Conservation (phyloP, 1,284 basidiomycete species). For the Neonothopanus nambi region DNA sequence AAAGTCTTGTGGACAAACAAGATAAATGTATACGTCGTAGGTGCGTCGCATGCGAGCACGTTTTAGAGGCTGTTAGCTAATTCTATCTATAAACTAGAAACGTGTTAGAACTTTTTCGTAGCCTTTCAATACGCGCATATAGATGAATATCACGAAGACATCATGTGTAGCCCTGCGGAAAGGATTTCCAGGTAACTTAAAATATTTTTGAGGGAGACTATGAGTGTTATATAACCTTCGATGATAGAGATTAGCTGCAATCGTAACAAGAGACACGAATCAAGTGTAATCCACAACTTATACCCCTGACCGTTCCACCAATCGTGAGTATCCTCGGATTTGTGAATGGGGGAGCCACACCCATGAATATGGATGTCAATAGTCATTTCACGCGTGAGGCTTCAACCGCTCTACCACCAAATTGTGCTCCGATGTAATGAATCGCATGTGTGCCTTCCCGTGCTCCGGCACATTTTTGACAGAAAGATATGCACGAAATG, state of each 20-base stretch:
- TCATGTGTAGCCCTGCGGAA: constrained; percentile 17
- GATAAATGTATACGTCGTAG: background rate
- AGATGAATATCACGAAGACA: constrained; percentile 22
- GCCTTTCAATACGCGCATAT: constrained; percentile 20
- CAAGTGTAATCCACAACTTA: constrained; percentile 19
- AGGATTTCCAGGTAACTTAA: constrained; percentile 18
- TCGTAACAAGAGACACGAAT: background rate
- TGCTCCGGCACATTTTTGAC: no score
- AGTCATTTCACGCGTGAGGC: no score
- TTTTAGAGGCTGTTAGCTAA: no score
- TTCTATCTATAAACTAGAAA: no score
- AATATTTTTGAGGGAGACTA: constrained; percentile 13
- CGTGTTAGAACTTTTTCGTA: constrained; percentile 11
- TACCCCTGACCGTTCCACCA: constrained; percentile 21
- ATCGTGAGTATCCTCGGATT: no score
- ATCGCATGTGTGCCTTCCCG: no score
- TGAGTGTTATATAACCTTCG: constrained; percentile 10
- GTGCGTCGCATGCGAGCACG: background rate
- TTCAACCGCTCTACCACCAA: no score
- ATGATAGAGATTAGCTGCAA: constrained; percentile 16
- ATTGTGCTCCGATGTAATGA: no score
- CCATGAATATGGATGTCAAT: no score
- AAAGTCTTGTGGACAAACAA: no score
- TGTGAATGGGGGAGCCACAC: no score
- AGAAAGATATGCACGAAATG: no score